phyloP scores from a whole-genome alignment of 805 yeast species.

The Starmerella khaoyaiensis region DNA sequence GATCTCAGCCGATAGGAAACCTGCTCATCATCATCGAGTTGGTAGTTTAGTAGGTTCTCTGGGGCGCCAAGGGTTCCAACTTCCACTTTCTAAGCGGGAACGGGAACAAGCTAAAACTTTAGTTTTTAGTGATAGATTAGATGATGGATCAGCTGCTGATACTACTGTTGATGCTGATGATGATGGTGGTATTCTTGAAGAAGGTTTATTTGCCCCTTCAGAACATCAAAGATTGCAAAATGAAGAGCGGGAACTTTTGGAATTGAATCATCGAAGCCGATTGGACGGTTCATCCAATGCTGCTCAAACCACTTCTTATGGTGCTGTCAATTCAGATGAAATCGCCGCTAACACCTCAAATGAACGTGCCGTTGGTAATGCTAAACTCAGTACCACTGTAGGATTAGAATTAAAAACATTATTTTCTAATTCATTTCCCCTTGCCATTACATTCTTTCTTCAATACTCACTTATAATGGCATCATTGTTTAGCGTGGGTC shows the following conservation, averaged over 20 bases:
- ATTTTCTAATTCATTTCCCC: constrained; percentile 33
- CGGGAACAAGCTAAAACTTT: constrained; percentile 11
- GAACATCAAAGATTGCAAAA: constrained; percentile 24
- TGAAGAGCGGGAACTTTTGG: constrained; percentile 26
- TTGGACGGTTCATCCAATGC: constrained; percentile 4
- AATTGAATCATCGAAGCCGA: constrained; percentile 9
- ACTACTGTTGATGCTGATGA: constrained; percentile 13
- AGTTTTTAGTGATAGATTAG: constrained; percentile 14
- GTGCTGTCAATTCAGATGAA: neutral
- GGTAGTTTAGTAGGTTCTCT: constrained; percentile 19
- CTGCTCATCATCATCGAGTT: constrained; percentile 7
- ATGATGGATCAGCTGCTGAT: constrained; percentile 1
- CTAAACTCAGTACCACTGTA: constrained; percentile 22
- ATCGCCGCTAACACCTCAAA: constrained; percentile 15
- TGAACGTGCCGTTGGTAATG: constrained; percentile 26
- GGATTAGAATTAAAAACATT: constrained; percentile 24
- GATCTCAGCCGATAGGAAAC: neutral
- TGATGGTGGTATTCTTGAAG: constrained; percentile 22
- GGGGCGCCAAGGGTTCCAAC: constrained; percentile 17
- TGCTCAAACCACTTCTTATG: constrained; percentile 1
- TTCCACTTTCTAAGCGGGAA: constrained; percentile 10
- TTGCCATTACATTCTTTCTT: constrained; percentile 55
- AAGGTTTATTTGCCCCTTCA: constrained; percentile 22
- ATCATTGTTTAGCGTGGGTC: constrained; percentile 73
- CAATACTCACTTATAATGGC: constrained; percentile 65